phyloP scores from a whole-genome alignment of 108 stramenopile genomes.

The Stephanodiscus minutulus region DNA sequence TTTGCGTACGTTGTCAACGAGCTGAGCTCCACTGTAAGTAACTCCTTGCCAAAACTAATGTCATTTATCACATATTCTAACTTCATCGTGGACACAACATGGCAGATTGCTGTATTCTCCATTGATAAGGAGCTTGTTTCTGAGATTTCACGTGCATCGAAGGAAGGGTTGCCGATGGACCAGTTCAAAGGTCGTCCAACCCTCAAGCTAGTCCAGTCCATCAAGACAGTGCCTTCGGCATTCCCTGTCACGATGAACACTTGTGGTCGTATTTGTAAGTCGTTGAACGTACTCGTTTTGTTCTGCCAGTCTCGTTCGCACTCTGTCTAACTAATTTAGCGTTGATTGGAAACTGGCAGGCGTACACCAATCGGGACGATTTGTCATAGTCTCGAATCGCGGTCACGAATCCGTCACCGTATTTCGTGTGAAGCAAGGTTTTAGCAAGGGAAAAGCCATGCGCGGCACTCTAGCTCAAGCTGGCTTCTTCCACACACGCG shows the following conservation, averaged over 20 bases:
- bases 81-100: conserved; percentile 6
- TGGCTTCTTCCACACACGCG: conserved; percentile 92
- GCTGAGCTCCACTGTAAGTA: conserved; percentile 79
- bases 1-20: conserved; percentile 92
- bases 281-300: background rate
- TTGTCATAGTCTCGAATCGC: conserved; percentile 93
- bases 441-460: conserved; percentile 56
- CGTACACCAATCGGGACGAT: conserved; percentile 86
- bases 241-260: conserved; percentile 92
- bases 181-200: conserved; percentile 76
- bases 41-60: background rate
- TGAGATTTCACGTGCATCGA: conserved; percentile 66
- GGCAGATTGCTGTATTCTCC: conserved; percentile 84
- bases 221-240: conserved; percentile 88
- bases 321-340: too few species aligned
- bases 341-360: too few species aligned
- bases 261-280: conserved; percentile 84
- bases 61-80: background rate
- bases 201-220: conserved; percentile 81
- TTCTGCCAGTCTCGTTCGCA: background rate
- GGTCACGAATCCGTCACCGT: conserved; percentile 94
- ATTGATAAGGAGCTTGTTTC: conserved; percentile 71
- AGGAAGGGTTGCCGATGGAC: conserved; percentile 66
- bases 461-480: conserved; percentile 74
- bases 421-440: conserved; percentile 67